Evolutionary conservation across 2,329 filamentous ascomycete species (phyloP), one percentile per base, ranked within the genome.

Genomic region (Aspergillus caelatus): DNA sequence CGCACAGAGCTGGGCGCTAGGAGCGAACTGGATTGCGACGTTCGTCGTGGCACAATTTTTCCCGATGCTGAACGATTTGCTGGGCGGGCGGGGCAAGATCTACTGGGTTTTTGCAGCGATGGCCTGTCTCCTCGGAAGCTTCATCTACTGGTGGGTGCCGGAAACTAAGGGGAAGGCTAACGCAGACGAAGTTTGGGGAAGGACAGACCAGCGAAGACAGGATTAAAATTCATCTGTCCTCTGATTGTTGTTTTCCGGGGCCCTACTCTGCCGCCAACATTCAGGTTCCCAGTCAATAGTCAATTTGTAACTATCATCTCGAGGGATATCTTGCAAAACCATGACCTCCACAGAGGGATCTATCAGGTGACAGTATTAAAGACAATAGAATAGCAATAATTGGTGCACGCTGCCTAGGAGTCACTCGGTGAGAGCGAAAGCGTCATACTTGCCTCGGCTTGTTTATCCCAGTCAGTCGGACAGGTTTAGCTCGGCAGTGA

Each of bases 31-130:
- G 84, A 84, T 92, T 30, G 91, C 93, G 0, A 98, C 94, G 0
- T 98, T 97, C 74, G 71, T 96, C 26, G 93, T 99, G 2, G 94
- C 94, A 0, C 93, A 97, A 71, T 96, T 97, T 79, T 97, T 99
- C 82, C 94, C 95, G 0, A 85, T 97, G 23, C 78, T 96, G 65
- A 96, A 96, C 74, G 86, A 88, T 50, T 86, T 85, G 4, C 79
- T 97, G 58, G 94, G 91, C 0, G 91, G 89, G 0, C 85, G 89
- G 3, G 94, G 94, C 1, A 91, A 90, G 81, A 91, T 95, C 0
- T 99, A 96, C 75, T 96, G 95, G 75, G 84, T 97, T n/a, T 99
- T 99, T 77, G 89, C 93, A 0, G 89, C 77, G 0, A 79, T 96
- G 64, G 93, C 93, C 0, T 82, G 83, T 0, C 70, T 90, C 1